Base-by-base conservation (phyloP, 768 basidiomycete species). In the Candolleomyces efflorescens region DNA sequence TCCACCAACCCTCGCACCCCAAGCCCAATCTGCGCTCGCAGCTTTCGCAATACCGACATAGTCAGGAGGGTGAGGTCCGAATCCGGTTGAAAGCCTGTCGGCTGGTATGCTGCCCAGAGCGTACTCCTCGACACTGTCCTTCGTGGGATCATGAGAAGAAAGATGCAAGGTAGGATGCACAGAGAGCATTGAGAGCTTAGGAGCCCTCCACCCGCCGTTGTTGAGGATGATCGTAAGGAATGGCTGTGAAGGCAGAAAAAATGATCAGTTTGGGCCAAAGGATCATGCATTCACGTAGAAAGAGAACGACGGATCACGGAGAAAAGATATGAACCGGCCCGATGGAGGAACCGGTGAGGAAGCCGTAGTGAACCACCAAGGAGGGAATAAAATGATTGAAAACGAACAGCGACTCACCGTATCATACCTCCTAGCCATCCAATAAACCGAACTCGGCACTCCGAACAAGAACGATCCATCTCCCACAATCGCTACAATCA, bases 121-220 rank as follows among this genome's bases (percentile, higher is more conserved):
- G 20, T 47, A 23, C 43, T 47, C 41, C 2, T 85, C 86, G 45
- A 80, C 67, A 0, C 87, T 87, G 32, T 5, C 6, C 32, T 32
- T 32, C 11, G 32, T n/a, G n/a, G n/a, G n/a, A n/a, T n/a, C n/a
- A n/a, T n/a, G n/a, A n/a, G n/a, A n/a, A 5, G 32, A 32, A 2
- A 32, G 32, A 7, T 32, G 32, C 6, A 32, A 11, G 0, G 64
- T 60, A 0, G 87, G 88, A 62, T 90, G 81, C 0, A 89, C 78
- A 3, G 81, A 81, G 9, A 87, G 70, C 83, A 89, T 82, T 0
- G 86, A 87, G 13, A 81, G 62, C 60, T 77, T 82, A 3, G 88
- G 87, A 0, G 85, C 82, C 78, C 82, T 82, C 86, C 85, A 86
- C 0, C 85, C 86, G 0, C 86, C 86, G 56, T 90, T 90, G 66